Base-by-base conservation (phyloP, 257 asterid genomes). In the Solanum ahanhuiri region DNA sequence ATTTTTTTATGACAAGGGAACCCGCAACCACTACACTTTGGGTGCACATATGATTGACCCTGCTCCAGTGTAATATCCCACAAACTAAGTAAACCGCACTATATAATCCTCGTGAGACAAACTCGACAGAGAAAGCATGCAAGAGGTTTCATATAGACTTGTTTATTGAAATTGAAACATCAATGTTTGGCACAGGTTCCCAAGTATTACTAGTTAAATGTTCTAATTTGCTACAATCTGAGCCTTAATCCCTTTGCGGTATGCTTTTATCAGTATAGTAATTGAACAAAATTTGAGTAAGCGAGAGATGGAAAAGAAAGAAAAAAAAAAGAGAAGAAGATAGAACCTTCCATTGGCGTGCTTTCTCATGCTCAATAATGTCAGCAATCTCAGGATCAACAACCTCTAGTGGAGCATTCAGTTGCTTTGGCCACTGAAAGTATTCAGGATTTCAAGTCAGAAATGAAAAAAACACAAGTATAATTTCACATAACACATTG, bases 281-380 rank as follows among this genome's bases (percentile, higher is more conserved):
- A 75, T 3, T n/a, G 22, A 75, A 75, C 58, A 75, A 75, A 37
- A 75, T n/a, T 75, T 37, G 35, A 41, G 83, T 7, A 34, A 41
- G 83, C 23, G 54, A 41, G 83, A 77, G 3, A 76, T 23, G 34
- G 35, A 39, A 39, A 76, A 14, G 54, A 45, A 45, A 45, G 3
- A 37, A 23, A 39, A 12, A 37, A 23, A 7, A 1, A 73, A 37
- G 28, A 75, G 60, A 76, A 30, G 12, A 25, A 64, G 37, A 72
- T 4, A 39, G n/a, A 87, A 96, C 99, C 98, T 96, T 96, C 99
- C 99, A 96, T 94, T 96, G 99, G 69, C 99, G 93, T 28, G 98
- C 96, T 89, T 96, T 96, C 90, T 96, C 99, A 48, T 88, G 98
- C 96, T 96, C 99, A 23, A 96, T 92, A 84, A 96, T 96, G 92